Conservation (phyloP, 2,329 filamentous ascomycete genomes). For the Aureobasidium leucospermi region DNA sequence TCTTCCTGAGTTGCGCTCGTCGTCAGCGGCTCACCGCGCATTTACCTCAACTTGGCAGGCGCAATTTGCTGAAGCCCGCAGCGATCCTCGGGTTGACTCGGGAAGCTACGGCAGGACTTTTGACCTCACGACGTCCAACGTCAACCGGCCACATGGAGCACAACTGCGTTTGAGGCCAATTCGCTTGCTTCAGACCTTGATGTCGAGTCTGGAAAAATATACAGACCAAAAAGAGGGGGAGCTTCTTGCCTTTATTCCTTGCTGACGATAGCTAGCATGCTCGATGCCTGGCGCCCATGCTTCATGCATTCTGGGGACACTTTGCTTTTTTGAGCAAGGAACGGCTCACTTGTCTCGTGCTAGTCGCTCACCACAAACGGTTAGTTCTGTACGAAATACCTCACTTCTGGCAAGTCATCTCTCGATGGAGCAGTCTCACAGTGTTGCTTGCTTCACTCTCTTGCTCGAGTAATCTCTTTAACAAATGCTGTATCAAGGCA, state of each 20-base stretch:
- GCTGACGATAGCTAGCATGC: not conserved
- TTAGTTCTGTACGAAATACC: not conserved
- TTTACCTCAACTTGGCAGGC: conserved; percentile 4
- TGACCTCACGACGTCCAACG: conserved; percentile 4
- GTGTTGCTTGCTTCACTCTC: not conserved
- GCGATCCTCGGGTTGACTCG: conserved; percentile 12
- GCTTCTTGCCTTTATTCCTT: not conserved
- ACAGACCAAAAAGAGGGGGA: not conserved
- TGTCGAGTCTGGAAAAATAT: not conserved
- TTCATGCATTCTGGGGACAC: conserved; percentile 6
- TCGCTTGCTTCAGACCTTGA: not conserved
- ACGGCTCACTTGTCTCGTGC: not conserved
- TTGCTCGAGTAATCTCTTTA: too few relatives aligned
- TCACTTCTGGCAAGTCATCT: not conserved
- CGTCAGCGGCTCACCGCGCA: conserved; percentile 5
- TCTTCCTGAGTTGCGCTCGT: not conserved
- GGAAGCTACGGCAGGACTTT: conserved; percentile 1
- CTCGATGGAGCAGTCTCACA: not conserved
- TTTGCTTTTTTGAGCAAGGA: conserved; percentile 1
- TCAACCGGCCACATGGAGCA: not conserved
- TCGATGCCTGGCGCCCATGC: conserved; percentile 8
- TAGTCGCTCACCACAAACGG: not conserved
- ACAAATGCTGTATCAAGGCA: too few relatives aligned
- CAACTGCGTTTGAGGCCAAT: not conserved
- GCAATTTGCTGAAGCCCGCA: conserved; percentile 7